A percentile compares a stretch with the other conserved stretches of the same genome.
phyloP scores from a whole-genome alignment of 805 yeast genomes.

The Candida nanaspora region DNA sequence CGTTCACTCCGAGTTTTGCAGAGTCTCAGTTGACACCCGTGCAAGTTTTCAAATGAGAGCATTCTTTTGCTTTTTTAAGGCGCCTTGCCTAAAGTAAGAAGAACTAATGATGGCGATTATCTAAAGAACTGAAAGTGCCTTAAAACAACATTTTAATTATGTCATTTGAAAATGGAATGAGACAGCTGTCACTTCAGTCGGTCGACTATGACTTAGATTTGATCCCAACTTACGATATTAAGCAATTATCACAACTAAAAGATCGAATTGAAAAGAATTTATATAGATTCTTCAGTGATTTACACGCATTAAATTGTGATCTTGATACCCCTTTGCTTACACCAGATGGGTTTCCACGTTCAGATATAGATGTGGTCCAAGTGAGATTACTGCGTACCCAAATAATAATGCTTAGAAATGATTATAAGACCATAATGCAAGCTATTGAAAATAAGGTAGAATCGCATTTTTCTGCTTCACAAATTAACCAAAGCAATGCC shows the following conservation, averaged over 20 bases:
- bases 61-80: too few species aligned
- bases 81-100: too few species aligned
- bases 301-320: slow-evolving; percentile 26
- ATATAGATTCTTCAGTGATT: slow-evolving; percentile 31
- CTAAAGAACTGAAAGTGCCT: too few species aligned
- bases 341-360: slow-evolving; percentile 77
- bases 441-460: slow-evolving; percentile 40
- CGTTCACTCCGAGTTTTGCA: too few species aligned
- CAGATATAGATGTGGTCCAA: slow-evolving; percentile 73
- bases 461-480: slow-evolving; percentile 21
- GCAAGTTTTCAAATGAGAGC: too few species aligned
- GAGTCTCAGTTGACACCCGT: too few species aligned
- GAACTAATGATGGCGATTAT: too few species aligned
- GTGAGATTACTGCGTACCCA: slow-evolving; percentile 55
- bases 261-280: slow-evolving; percentile 34
- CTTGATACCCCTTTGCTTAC: slow-evolving; percentile 63
- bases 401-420: slow-evolving; percentile 66
- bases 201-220: slow-evolving; percentile 10
- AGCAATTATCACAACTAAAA: slow-evolving; percentile 26
- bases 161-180: slow-evolving; percentile 20
- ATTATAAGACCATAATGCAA: slow-evolving; percentile 43
- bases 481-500: not conserved
- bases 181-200: slow-evolving; percentile 11
- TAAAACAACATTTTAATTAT: too few species aligned
- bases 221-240: slow-evolving; percentile 7